Evolutionary conservation across 73 alveolate genomes (phyloP).

Genomic region (Paramecium bursaria): DNA sequence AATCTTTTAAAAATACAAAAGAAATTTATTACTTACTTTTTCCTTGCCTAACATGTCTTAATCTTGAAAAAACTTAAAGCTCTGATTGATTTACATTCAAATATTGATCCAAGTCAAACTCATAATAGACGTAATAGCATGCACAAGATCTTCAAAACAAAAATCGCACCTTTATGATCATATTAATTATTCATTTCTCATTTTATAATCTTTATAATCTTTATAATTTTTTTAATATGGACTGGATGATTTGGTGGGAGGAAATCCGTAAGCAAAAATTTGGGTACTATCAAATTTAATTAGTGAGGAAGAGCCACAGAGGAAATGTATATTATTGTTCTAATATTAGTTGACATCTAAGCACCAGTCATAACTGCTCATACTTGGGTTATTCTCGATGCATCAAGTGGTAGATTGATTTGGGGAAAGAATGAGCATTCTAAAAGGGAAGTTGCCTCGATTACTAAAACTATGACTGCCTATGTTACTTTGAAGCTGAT

Average conservation of each 20-base stretch:
- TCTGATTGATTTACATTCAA: too few relatives aligned
- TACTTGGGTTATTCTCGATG: slow-evolving; percentile 76
- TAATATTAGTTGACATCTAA: slow-evolving; percentile 1
- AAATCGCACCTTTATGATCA: too few relatives aligned
- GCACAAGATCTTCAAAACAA: too few relatives aligned
- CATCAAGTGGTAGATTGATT: slow-evolving; percentile 74
- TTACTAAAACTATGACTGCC: slow-evolving; percentile 85
- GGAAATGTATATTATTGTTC: slow-evolving; percentile 32
- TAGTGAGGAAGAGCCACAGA: slow-evolving; percentile 51
- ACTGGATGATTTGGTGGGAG: slow-evolving; percentile 52
- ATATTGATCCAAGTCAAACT: too few relatives aligned
- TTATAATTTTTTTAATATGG: too few relatives aligned
- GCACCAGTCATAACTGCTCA: slow-evolving; percentile 72
- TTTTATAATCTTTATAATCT: too few relatives aligned
- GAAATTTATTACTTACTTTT: too few relatives aligned
- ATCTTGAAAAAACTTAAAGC: too few relatives aligned
- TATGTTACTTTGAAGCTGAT: slow-evolving; percentile 69
- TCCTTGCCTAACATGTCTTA: too few relatives aligned
- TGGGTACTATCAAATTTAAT: slow-evolving; percentile 30
- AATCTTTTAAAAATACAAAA: too few relatives aligned
- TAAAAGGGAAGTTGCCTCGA: slow-evolving; percentile 79
- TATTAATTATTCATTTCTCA: too few relatives aligned
- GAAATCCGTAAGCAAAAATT: slow-evolving; percentile 8
- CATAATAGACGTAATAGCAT: too few relatives aligned
- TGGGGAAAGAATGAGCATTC: slow-evolving; percentile 75